phyloP scores from a whole-genome alignment of 2,329 filamentous ascomycete species.

The Xylaria sp. region DNA sequence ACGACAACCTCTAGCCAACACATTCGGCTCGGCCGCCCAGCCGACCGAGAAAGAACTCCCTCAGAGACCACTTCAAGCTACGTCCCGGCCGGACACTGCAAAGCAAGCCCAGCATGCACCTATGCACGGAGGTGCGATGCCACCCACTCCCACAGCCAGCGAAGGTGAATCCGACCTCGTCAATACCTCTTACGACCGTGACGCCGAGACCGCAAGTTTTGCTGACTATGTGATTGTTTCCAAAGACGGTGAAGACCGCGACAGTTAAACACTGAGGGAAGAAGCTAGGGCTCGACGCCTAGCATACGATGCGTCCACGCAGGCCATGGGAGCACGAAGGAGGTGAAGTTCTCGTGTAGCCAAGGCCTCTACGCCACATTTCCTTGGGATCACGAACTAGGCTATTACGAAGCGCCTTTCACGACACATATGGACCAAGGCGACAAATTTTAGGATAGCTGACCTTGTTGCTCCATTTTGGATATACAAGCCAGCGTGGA shows the following conservation, averaged over 20 bases:
- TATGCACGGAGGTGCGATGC: slow-evolving; percentile 67
- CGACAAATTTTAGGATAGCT: slow-evolving; percentile 30
- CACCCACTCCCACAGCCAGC: slow-evolving; percentile 69
- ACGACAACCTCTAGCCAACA: slow-evolving; percentile 47
- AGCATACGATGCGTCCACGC: slow-evolving; percentile 3
- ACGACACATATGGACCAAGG: slow-evolving; percentile 6
- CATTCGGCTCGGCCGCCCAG: slow-evolving; percentile 43
- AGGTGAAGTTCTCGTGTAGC: slow-evolving; percentile 11
- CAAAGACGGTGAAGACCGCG: slow-evolving; percentile 58
- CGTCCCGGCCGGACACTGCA: slow-evolving; percentile 66
- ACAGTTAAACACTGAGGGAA: slow-evolving; percentile 46
- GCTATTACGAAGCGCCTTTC: slow-evolving; percentile 3
- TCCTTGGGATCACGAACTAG: slow-evolving; percentile 19
- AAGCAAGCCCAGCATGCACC: slow-evolving; percentile 61
- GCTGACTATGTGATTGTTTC: slow-evolving; percentile 57
- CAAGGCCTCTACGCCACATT: slow-evolving; percentile 7
- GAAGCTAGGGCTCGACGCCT: slow-evolving; percentile 12
- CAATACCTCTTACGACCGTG: slow-evolving; percentile 47
- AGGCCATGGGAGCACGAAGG: slow-evolving; percentile 3
- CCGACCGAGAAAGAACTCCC: slow-evolving; percentile 48
- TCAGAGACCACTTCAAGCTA: slow-evolving; percentile 44
- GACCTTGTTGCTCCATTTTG: slow-evolving; percentile 22
- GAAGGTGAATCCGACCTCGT: slow-evolving; percentile 68
- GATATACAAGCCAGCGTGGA: slow-evolving; percentile 27
- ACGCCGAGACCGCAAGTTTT: slow-evolving; percentile 52